Evolutionary conservation across 768 basidiomycete genomes (phyloP).

Genomic region (Termitomyces sp.): DNA sequence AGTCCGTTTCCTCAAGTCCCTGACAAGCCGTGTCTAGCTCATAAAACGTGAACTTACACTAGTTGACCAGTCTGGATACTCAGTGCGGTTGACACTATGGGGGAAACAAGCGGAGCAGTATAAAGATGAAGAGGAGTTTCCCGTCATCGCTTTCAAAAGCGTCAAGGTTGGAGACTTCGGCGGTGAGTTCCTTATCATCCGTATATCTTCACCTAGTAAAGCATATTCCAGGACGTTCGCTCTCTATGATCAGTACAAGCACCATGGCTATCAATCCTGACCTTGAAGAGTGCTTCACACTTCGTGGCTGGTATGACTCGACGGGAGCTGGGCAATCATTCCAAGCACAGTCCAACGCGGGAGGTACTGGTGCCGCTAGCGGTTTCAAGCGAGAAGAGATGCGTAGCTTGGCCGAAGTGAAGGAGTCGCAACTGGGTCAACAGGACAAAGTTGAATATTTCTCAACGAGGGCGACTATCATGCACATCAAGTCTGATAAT

Average conservation of each 20-base stretch:
- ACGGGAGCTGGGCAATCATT: slow-evolving; percentile 62
- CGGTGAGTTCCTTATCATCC: slow-evolving; percentile 37
- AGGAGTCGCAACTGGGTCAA: slow-evolving; percentile 70
- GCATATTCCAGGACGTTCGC: slow-evolving; percentile 58
- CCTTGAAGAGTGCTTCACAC: slow-evolving; percentile 78
- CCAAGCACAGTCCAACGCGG: slow-evolving; percentile 61
- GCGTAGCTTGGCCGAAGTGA: slow-evolving; percentile 72
- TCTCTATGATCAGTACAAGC: slow-evolving; percentile 81
- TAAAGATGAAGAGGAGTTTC: slow-evolving; percentile 41
- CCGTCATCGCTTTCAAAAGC: slow-evolving; percentile 91
- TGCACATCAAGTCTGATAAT: slow-evolving; percentile 82
- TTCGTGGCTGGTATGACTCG: slow-evolving; percentile 92
- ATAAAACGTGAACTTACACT: slow-evolving; percentile 87
- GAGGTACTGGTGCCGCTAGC: slow-evolving; percentile 27
- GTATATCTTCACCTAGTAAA: not conserved
- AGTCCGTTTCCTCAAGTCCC: not conserved
- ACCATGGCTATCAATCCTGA: slow-evolving; percentile 87
- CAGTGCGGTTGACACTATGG: slow-evolving; percentile 89
- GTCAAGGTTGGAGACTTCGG: slow-evolving; percentile 92
- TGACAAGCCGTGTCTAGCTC: slow-evolving; percentile 42
- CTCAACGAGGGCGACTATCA: slow-evolving; percentile 75
- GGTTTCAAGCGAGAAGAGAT: slow-evolving; percentile 71
- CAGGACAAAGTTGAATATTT: slow-evolving; percentile 81
- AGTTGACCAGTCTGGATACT: slow-evolving; percentile 78
- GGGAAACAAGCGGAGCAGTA: slow-evolving; percentile 91